phyloP scores from a whole-genome alignment of 192 early-diverging fungal genomes.

The Backusella psychrophila region DNA sequence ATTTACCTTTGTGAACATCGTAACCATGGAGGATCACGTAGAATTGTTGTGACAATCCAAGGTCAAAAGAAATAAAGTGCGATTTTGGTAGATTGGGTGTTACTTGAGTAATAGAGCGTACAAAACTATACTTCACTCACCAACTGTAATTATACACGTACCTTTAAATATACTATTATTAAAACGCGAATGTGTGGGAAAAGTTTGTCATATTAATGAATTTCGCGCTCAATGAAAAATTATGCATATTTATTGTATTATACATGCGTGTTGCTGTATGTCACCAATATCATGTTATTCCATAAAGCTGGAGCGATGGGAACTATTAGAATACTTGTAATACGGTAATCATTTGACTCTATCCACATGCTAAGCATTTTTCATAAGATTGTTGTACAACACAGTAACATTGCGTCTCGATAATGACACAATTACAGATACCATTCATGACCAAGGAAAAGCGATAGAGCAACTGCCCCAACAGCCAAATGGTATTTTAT shows the following conservation, averaged over 20 bases:
- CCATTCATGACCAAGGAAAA: too few species aligned
- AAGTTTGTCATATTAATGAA: background rate
- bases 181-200: background rate
- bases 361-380: background rate
- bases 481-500: too few species aligned
- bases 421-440: background rate
- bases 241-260: background rate
- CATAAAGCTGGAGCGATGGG: too few species aligned
- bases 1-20: slow-evolving; percentile 81
- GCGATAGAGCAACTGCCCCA: too few species aligned
- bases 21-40: slow-evolving; percentile 53
- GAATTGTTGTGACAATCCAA: slow-evolving; percentile 72
- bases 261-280: too few species aligned
- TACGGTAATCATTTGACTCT: background rate
- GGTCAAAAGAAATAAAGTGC: slow-evolving; percentile 55
- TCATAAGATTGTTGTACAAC: background rate
- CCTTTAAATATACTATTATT: too few species aligned
- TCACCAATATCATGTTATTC: too few species aligned
- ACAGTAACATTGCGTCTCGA: background rate
- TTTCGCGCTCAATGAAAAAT: background rate
- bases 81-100: background rate
- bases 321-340: background rate
- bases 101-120: too few species aligned
- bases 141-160: too few species aligned
- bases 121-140: too few species aligned